Base-by-base conservation (phyloP, 371 early-diverging fungal species). In the Syncephalastrum monosporum region DNA sequence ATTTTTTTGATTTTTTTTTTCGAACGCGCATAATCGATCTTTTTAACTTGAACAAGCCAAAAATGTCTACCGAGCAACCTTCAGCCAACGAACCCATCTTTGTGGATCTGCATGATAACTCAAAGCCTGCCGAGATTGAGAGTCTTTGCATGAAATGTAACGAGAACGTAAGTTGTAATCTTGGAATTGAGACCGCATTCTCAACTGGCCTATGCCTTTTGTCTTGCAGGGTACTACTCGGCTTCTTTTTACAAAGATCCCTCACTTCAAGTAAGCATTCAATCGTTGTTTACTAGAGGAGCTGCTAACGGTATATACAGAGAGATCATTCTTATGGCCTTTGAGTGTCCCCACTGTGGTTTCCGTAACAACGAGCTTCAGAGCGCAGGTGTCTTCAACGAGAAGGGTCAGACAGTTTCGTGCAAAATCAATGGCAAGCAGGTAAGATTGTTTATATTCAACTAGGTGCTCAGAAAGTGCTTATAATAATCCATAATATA, bases 271-370 rank as follows among this genome's bases (percentile, higher is more conserved):
- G 79, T 74, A 74, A 60, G 65, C 45, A 12, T 24, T 27, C 13
- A 4, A 2, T 24, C 19, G 2, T 23, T n/a, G n/a, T 49, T 23
- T 44, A 52, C 41, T 33, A 38, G n/a, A 3, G 15, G 8, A 24
- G 2, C 14, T 25, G 25, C 15, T 23, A 14, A 17, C 7, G 21
- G 4, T 0, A 10, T 2, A 33, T 10, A 2, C 50, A 78, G 91
- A 56, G 95, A 95, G 59, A 83, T 97, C 43, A 88, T 96, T 53
- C 65, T 97, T 38, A 91, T 92, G 91, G 92, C 94, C 23, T 97
- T 97, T 66, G 92, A 95, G 65, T 97, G 97, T 68, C 86, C 89
- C 43, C 94, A 95, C 78, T 97, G 97, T 71, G 90, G 89, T 6
- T 82, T 85, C 68, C 80, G 81, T 57, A 94, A 94, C 74, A 97